Conservation (phyloP, 1,139 yeast genomes). For the Blastobotrys apis region DNA sequence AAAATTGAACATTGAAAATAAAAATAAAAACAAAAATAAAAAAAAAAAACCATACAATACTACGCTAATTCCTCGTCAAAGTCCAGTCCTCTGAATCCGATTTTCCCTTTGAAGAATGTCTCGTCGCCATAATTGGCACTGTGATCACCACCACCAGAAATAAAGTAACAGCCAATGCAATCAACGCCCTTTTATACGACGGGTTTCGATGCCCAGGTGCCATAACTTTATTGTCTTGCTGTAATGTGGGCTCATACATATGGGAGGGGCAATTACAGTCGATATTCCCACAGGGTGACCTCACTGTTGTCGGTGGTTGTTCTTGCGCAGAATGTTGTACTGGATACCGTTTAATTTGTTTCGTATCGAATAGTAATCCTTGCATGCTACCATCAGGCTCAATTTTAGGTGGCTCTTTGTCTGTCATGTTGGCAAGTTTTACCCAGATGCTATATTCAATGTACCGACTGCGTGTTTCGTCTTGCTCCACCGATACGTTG, state of each 20-base stretch:
- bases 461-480: slow-evolving; percentile 5
- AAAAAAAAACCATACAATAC: background rate
- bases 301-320: background rate
- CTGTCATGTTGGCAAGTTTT: slow-evolving; percentile 7
- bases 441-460: slow-evolving; percentile 7
- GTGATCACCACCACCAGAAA: slow-evolving; percentile 6
- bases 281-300: slow-evolving; percentile 3
- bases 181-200: background rate
- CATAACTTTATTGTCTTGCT: no score
- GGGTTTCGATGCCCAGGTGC: background rate
- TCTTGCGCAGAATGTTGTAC: background rate
- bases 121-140: slow-evolving; percentile 8
- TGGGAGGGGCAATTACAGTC: slow-evolving; percentile 10
- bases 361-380: slow-evolving; percentile 7
- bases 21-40: background rate
- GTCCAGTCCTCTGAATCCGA: slow-evolving; percentile 1
- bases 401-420: background rate
- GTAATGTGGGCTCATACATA: background rate
- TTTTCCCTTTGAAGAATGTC: background rate
- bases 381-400: background rate
- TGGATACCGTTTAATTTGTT: slow-evolving; percentile 7
- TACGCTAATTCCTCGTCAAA: background rate
- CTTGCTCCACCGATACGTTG: background rate
- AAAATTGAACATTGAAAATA: no score
- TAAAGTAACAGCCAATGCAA: slow-evolving; percentile 2